Evolutionary conservation across 176 grass and related monocot genomes (phyloP).

Genomic region (Oryza nivara): DNA sequence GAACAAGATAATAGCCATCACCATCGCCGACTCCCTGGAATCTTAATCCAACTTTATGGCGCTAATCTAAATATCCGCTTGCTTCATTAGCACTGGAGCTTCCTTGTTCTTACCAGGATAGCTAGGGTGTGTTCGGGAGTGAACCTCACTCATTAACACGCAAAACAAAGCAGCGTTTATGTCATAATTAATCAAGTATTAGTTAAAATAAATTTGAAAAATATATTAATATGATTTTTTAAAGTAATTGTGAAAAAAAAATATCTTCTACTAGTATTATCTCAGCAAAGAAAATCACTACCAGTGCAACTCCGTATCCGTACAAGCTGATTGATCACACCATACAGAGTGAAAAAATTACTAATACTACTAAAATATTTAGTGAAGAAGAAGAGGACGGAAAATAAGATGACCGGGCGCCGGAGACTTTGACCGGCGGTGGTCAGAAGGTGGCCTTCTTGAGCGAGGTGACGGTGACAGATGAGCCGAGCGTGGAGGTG

Average conservation of each 20-base stretch:
- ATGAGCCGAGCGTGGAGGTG: slow-evolving; percentile 68
- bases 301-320: slow-evolving; percentile 13
- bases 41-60: neutral
- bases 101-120: neutral
- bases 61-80: neutral
- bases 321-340: neutral
- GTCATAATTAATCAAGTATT: too few species aligned
- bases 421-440: neutral
- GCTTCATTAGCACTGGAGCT: neutral
- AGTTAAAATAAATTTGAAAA: too few species aligned
- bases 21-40: slow-evolving; percentile 19
- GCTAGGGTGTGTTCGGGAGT: neutral
- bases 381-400: neutral
- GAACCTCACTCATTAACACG: too few species aligned
- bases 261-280: neutral
- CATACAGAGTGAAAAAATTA: neutral
- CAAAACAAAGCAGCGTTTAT: too few species aligned
- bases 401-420: neutral
- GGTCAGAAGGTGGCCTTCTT: slow-evolving; percentile 89
- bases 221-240: too few species aligned
- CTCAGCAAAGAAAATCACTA: slow-evolving; percentile 20
- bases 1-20: slow-evolving; percentile 26
- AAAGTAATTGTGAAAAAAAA: neutral
- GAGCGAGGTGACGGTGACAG: slow-evolving; percentile 85
- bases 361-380: neutral